Evolutionary conservation across 2,329 filamentous ascomycete species (phyloP), one percentile per base, ranked within the genome.

Genomic region (Massarina eburnea): DNA sequence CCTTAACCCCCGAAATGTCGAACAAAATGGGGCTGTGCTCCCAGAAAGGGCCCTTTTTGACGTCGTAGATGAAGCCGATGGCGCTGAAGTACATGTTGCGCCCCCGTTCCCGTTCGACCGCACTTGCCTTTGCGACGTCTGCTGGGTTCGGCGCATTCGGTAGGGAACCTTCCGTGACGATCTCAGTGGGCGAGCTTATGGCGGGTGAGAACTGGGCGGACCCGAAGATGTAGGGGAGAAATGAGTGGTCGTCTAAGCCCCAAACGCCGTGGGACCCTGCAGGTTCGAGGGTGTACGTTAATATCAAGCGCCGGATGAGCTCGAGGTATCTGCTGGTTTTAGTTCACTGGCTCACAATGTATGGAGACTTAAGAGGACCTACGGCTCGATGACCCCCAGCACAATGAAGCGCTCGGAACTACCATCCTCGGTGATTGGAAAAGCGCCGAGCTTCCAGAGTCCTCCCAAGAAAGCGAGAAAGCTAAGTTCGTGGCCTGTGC

Each of bases 221-320:
- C 24, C 94, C 94, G 54, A 97, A 91, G 45, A 99, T 89, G 70
- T 97, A 99, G 0, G 94, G 88, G 20, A 94, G 71, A 68, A 99
- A 97, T 8, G 84, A 91, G 71, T 99, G 92, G 68, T 99, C 94
- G 66, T 99, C 94, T n/a, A 99, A 79, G 17, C 94, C 94, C 94
- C 94, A 99, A 17, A 99, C 94, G 3, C 94, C 94, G 66, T 97
- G 94, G 1, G 92, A 95, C 2, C 94, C 94, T 5, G 94, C 94
- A 3, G 94, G 94, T 66, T 99, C 94, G 17, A 99, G 81, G 1
- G 86, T 96, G 68, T 97, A 99, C 2, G 85, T 92, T 40, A 89
- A 76, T 58, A 99, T 96, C 8, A 99, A 78, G 33, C 81, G 83
- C 30, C 94, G 85, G 36, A 96, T 78, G 2, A 97, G 84, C 24